Evolutionary conservation across 345 rosid genomes (phyloP), one percentile per base, ranked within the genome.

Genomic region (Ceriops decandra): DNA sequence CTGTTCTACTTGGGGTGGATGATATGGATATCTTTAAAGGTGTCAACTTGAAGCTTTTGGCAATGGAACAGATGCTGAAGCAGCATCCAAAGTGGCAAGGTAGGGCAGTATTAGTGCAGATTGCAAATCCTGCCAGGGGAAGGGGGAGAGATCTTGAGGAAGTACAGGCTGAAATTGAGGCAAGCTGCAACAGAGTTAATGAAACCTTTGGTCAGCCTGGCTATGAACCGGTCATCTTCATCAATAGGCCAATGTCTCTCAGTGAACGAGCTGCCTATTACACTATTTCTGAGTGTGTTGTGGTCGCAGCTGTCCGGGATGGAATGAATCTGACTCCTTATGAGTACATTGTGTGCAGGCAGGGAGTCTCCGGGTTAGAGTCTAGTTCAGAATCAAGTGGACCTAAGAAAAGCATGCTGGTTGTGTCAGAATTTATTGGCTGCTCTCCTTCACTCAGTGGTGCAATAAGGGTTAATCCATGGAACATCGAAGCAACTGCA

Each of bases 11-110:
- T 63, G 93, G 93, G 27, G 90, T 86, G 68, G 93, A 88, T 66
- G 93, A 88, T 73, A 88, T 88, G 93, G 93, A 88, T 76, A 84
- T 88, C 46, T 88, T 88, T 72, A 88, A 88, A 74, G 93, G 93
- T 66, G 80, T 88, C 31, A 83, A 86, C 60, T 83, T 88, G 88
- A 88, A 88, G 79, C 59, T 88, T 69, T 66, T 88, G 74, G 93
- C 93, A 20, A 85, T 88, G 90, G 93, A 88, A 68, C 91, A 88
- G 71, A 52, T 88, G 88, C 81, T 88, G 64, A 86, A 78, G 74
- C 86, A 88, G 78, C 93, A 88, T 60, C 83, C 89, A 2, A 82
- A 85, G 76, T 86, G 91, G 93, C 84, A 75, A 76, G 89, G 89
- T 64, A 81, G 77, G 76, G 93, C 89, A 3, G 88, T 88, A 62